phyloP scores from a whole-genome alignment of 2,329 filamentous ascomycete species.

The Apiospora rasikravindrae region DNA sequence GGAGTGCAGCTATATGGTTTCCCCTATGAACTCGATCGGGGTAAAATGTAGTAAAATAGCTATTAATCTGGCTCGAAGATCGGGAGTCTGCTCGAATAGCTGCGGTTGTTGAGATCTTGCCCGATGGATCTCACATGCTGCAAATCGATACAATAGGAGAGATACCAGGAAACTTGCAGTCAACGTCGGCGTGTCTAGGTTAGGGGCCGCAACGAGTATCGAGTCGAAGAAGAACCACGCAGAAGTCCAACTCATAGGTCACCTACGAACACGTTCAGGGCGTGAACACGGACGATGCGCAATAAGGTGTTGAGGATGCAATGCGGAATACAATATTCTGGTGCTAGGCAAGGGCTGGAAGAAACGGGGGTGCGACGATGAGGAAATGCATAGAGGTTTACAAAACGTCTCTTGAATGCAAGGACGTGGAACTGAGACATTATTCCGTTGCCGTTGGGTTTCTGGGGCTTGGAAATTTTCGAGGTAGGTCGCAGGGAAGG shows the following conservation, averaged over 20 bases:
- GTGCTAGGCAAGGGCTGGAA: not conserved
- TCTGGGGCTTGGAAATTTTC: not conserved
- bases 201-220: not conserved
- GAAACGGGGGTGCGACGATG: not conserved
- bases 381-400: not conserved
- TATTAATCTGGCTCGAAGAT: not conserved
- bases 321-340: not conserved
- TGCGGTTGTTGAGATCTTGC: not conserved
- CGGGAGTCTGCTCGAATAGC: not conserved
- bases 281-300: not conserved
- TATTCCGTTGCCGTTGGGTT: not conserved
- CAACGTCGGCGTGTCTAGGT: not conserved
- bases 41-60: not conserved
- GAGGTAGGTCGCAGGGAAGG: constrained; percentile 21
- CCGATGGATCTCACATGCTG: not conserved
- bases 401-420: not conserved
- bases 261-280: not conserved
- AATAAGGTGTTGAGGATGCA: not conserved
- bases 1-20: not conserved
- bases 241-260: not conserved
- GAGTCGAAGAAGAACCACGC: not conserved
- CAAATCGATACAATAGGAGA: not conserved
- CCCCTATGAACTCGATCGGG: not conserved
- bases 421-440: not conserved
- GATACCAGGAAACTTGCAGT: not conserved